Percentiles rank a stretch among this genome's conserved stretches.
Evolutionary conservation across 1,284 basidiomycete genomes (phyloP).

Genomic region (Marasmius oreades): DNA sequence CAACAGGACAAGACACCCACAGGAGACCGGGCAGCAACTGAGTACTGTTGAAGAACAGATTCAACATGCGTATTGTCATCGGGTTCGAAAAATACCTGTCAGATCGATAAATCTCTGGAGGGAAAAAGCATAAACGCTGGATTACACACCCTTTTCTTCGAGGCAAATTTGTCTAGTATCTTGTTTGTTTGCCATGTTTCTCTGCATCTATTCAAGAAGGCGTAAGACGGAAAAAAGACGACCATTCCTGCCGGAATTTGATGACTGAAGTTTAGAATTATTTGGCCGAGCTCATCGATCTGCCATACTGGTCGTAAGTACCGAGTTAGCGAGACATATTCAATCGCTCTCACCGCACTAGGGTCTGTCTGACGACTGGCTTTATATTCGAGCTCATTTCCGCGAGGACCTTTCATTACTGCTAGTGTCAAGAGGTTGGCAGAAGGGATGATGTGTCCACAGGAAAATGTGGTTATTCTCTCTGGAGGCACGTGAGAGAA

Average conservation of each 20-base stretch:
- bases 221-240: conserved; percentile 93
- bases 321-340: background rate
- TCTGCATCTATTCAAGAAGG: conserved; percentile 71
- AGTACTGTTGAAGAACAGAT: conserved; percentile 72
- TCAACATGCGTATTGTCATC: conserved; percentile 78
- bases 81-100: conserved; percentile 87
- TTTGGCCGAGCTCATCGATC: conserved; percentile 84
- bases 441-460: conserved; percentile 89
- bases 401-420: conserved; percentile 75
- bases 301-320: conserved; percentile 27
- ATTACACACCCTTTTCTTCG: conserved; percentile 64
- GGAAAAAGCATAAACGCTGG: background rate
- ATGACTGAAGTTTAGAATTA: conserved; percentile 75
- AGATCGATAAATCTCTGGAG: background rate
- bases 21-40: conserved; percentile 46
- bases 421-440: conserved; percentile 80
- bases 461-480: conserved; percentile 78
- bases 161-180: conserved; percentile 56
- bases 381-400: conserved; percentile 80
- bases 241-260: conserved; percentile 88
- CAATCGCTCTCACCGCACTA: conserved; percentile 46
- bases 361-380: conserved; percentile 74
- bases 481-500: conserved; percentile 67
- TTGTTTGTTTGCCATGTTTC: conserved; percentile 65
- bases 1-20: conserved; percentile 26